Base-by-base conservation (phyloP, 2,329 filamentous ascomycete species). In the Ophiocordyceps camponoti-leonardi region DNA sequence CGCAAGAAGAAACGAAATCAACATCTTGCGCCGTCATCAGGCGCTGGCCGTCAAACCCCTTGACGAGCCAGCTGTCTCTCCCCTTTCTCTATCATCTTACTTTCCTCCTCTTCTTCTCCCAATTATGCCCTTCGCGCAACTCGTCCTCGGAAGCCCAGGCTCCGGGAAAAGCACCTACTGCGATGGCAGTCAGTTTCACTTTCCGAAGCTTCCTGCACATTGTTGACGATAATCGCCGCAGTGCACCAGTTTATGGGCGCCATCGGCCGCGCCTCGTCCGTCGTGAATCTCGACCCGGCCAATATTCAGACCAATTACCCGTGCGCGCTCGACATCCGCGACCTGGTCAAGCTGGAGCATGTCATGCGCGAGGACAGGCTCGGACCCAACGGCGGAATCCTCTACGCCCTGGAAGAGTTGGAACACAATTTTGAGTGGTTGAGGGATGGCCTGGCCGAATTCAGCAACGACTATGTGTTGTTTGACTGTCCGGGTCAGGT, bases 401-500 rank as follows among this genome's bases (percentile, higher is more conserved):
- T 98, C 1, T 98, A 94, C 64, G 92, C 92, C 2, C 76, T 98
- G 18, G 92, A 98, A 59, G 90, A 96, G 64, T 69, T 98, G 40
- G 92, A 98, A 59, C 74, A 90, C 55, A 96, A 96, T 59, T 79
- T 90, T 51, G 87, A 93, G 52, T 98, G 88, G 87, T 66, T 98
- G 14, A 83, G 88, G 56, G 73, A 85, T 44, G 82, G 84, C 2
- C 61, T 98, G 52, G 83, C 83, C 53, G 75, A 81, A 56, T 70
- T 94, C 39, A 82, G 75, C 66, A 86, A 95, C 51, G 88, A 96
- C 54, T 98, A 96, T 58, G 67, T 98, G 47, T 65, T 98, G 12
- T 95, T 98, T 51, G 92, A 98, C 66, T 96, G 92, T 53, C 92
- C 92, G 0, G 92, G 92, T 1, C 92, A 98, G 61, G 90, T 96